Percentiles rank a stretch among this genome's conserved stretches.
Conservation (phyloP, 495 filamentous ascomycete genomes). For the Achaetomiella virescens region DNA sequence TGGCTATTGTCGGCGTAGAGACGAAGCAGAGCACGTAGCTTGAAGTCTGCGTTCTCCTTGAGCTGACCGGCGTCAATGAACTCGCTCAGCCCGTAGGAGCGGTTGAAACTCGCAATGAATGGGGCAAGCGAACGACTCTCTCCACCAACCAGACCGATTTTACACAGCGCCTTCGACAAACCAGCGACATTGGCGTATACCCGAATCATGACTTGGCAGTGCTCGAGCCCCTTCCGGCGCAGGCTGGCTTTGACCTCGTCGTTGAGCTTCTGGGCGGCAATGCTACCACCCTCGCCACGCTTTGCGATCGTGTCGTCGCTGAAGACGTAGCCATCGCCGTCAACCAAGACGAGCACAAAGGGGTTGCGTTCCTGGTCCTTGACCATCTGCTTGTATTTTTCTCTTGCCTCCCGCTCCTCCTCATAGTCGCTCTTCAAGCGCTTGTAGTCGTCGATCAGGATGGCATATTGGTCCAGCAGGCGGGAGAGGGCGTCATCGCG, state of each 20-base stretch:
- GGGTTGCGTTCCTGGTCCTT: constrained; percentile 51
- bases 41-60: constrained; percentile 56
- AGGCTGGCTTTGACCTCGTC: constrained; percentile 47
- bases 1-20: constrained; percentile 53
- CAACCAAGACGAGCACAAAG: constrained; percentile 54
- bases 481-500: constrained; percentile 21
- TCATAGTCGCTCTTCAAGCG: constrained; percentile 52
- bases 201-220: constrained; percentile 55
- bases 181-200: constrained; percentile 51
- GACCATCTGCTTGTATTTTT: constrained; percentile 49
- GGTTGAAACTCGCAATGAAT: constrained; percentile 54
- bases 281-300: constrained; percentile 50
- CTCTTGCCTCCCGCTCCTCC: constrained; percentile 48
- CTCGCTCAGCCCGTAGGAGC: constrained; percentile 53
- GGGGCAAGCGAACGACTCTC: constrained; percentile 49
- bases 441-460: constrained; percentile 46
- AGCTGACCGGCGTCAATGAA: constrained; percentile 57
- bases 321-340: constrained; percentile 60
- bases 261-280: constrained; percentile 49
- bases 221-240: constrained; percentile 38
- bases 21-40: constrained; percentile 46
- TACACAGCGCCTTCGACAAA: constrained; percentile 31
- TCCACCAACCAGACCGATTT: constrained; percentile 41
- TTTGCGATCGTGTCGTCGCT: constrained; percentile 47
- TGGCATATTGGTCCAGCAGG: constrained; percentile 35